A percentile compares a stretch with the other conserved stretches of the same genome.
These are phyloP conservation scores for Schwanniomyces vanrijiae DNA, from an alignment of 805 yeast genomes.

Conservation along the genomic window DNA sequence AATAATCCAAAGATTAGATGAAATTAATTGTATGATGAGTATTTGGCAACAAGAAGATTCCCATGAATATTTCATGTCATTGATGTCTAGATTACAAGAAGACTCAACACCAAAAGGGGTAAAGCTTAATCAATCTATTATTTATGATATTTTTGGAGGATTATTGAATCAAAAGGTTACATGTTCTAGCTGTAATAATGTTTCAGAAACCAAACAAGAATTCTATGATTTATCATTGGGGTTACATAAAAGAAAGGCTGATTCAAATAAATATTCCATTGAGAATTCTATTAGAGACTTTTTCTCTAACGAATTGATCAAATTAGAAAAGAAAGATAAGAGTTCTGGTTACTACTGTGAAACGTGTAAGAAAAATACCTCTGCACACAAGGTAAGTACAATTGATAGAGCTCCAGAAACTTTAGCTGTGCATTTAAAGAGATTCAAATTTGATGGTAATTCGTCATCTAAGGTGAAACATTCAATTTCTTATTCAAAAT, in stretches of 20 bases:
- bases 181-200: conserved; percentile 78
- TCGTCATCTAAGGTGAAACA: conserved; percentile 85
- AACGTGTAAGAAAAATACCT: conserved; percentile 72
- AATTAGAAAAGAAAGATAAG: conserved; percentile 62
- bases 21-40: conserved; percentile 93
- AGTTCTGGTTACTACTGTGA: conserved; percentile 83
- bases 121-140: conserved; percentile 74
- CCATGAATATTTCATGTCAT: conserved; percentile 94
- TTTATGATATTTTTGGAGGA: conserved; percentile 95
- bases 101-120: conserved; percentile 90
- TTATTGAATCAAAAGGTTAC: conserved; percentile 78
- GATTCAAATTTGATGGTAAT: conserved; percentile 85
- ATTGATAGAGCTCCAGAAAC: conserved; percentile 87
- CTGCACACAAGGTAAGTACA: conserved; percentile 72
- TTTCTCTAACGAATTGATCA: conserved; percentile 79
- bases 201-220: conserved; percentile 87
- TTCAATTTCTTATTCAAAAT: conserved; percentile 76
- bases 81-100: conserved; percentile 84
- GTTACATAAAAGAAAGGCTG: conserved; percentile 45
- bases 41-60: conserved; percentile 98
- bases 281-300: conserved; percentile 77
- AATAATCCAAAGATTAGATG: conserved; percentile 68
- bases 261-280: conserved; percentile 52
- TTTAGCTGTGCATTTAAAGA: conserved; percentile 79
- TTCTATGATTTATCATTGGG: conserved; percentile 90